Percentiles rank a stretch among this genome's conserved stretches.
phyloP scores from a whole-genome alignment of 1,284 basidiomycete species.

The Xerocomus minutiporus region DNA sequence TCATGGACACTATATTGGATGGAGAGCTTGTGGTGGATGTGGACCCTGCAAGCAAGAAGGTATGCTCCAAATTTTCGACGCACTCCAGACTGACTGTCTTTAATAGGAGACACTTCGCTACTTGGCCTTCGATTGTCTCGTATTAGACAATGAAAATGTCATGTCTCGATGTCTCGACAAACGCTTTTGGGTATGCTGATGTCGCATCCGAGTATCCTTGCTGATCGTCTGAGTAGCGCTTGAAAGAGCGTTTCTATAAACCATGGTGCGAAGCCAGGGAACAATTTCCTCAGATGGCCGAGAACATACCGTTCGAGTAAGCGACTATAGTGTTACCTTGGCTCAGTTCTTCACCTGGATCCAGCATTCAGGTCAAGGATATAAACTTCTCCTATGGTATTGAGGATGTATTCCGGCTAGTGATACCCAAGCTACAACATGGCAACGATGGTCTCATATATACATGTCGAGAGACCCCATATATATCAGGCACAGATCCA shows the following conservation, averaged over 20 bases:
- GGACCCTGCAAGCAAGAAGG: slow-evolving; percentile 68
- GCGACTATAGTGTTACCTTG: slow-evolving; percentile 29
- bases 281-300: slow-evolving; percentile 62
- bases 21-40: slow-evolving; percentile 93
- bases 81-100: slow-evolving; percentile 1
- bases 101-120: slow-evolving; percentile 75
- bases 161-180: slow-evolving; percentile 81
- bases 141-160: slow-evolving; percentile 82
- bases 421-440: slow-evolving; percentile 87
- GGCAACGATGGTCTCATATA: slow-evolving; percentile 97
- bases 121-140: slow-evolving; percentile 91
- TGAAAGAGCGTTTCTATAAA: slow-evolving; percentile 78
- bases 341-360: slow-evolving; percentile 10
- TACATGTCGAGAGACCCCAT: slow-evolving; percentile 84
- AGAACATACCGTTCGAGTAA: slow-evolving; percentile 80
- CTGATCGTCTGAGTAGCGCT: slow-evolving; percentile 50
- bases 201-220: background rate
- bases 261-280: slow-evolving; percentile 73
- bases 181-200: slow-evolving; percentile 77
- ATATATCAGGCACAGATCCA: slow-evolving; percentile 84
- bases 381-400: slow-evolving; percentile 89
- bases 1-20: slow-evolving; percentile 83
- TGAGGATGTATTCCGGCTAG: slow-evolving; percentile 77
- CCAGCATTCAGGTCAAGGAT: slow-evolving; percentile 80
- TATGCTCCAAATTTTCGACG: slow-evolving; percentile 32